Base-by-base conservation (phyloP, 2,329 filamentous ascomycete species). In the Berkeleyomyces basicola region DNA sequence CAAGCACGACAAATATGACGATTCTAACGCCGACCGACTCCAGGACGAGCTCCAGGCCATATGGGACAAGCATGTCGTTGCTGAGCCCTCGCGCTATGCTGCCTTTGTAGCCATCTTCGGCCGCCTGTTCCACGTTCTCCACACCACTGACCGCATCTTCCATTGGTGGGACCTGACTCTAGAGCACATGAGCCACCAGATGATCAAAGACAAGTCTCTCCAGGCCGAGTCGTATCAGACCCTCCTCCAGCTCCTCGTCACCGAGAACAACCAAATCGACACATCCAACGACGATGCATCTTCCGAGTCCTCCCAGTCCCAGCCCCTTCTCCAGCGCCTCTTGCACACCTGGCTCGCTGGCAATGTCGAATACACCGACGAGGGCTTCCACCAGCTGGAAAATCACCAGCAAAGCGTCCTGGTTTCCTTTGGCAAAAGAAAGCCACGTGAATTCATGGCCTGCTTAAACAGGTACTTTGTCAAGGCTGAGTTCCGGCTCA, bases 11-110 rank as follows among this genome's bases (percentile, higher is more conserved):
- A 80, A 81, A 67, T 79, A 82, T 66, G 87, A 91, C 68, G 86
- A 89, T 60, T 74, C 78, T 63, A 78, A 83, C 47, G 79, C 83
- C n/a, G 85, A 88, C 67, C 82, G 84, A 63, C 77, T 90, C 59
- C 83, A 90, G 66, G 86, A 90, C 47, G 87, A 90, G 68, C 78
- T 93, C 6, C 74, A 85, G 47, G 73, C 77, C 33, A 78, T 88
- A 61, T 90, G 85, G 74, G 78, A 84, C 64, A 83, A 80, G 68
- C 77, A 82, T 66, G 81, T 91, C 64, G 76, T 77, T 33, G 78
- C 79, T 42, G 76, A 77, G 33, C 74, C 80, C 2, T 71, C 78
- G 59, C 81, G 82, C 67, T 80, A 82, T 70, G 82, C 81, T 7
- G 74, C 82, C n/a, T 93, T 91, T 72, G 77, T 91, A 16, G 79